phyloP scores from a whole-genome alignment of 345 rosid genomes.

The Murraya paniculata region DNA sequence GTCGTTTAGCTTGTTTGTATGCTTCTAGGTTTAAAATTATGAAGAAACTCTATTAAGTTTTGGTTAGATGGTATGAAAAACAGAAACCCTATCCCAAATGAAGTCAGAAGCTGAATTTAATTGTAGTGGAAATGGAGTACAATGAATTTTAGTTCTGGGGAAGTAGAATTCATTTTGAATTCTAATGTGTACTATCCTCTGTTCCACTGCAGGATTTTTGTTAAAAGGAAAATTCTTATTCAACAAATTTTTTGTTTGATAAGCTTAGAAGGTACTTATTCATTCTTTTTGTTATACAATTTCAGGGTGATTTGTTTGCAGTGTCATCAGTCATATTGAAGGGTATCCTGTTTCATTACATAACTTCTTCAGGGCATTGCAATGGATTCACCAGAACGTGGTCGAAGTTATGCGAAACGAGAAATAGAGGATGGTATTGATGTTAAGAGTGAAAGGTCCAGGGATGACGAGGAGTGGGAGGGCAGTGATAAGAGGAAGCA shows the following conservation, averaged over 20 bases:
- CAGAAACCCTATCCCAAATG: background rate
- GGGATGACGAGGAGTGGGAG: constrained; percentile 63
- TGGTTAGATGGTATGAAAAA: background rate
- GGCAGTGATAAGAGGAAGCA: constrained; percentile 60
- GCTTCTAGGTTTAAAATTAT: constrained; percentile 1
- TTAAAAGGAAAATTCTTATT: background rate
- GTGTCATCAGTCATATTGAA: background rate
- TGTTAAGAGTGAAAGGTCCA: constrained; percentile 40
- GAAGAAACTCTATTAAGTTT: background rate
- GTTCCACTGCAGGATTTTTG: background rate
- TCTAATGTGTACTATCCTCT: background rate
- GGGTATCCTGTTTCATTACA: background rate
- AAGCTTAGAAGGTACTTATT: background rate
- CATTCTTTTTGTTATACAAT: background rate
- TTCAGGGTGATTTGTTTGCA: background rate
- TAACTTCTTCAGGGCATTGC: background rate
- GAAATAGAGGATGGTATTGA: constrained; percentile 46
- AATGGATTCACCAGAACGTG: constrained; percentile 69
- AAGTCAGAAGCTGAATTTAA: too few species aligned
- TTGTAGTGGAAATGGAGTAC: too few species aligned
- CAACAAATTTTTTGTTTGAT: background rate
- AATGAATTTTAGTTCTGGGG: too few species aligned
- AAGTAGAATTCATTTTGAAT: too few species aligned
- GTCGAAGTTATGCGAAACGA: constrained; percentile 41
- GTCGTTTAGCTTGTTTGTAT: background rate